A percentile compares a stretch with the other conserved stretches of the same genome.
Conservation (phyloP, 306 rosid genomes). For the Rubus parviflorus region DNA sequence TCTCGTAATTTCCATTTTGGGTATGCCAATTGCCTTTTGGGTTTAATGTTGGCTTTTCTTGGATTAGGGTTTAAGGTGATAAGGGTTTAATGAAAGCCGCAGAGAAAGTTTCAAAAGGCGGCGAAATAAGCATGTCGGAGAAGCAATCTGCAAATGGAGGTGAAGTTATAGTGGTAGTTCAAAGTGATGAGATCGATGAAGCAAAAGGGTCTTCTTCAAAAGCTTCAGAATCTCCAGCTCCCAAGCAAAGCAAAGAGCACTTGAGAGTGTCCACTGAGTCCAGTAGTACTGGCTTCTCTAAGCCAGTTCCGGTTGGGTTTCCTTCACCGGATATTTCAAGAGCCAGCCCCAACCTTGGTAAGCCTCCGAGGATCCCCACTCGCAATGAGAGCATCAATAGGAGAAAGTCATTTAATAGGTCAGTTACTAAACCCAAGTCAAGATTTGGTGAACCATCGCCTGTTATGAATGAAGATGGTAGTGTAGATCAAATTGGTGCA, state of each 20-base stretch:
- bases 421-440: conserved; percentile 74
- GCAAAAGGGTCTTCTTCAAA: conserved; percentile 32
- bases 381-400: conserved; percentile 34
- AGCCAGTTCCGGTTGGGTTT: conserved; percentile 43
- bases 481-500: conserved; percentile 35
- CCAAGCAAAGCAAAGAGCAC: conserved; percentile 26
- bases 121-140: conserved; percentile 56
- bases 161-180: conserved; percentile 54
- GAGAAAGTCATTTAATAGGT: conserved; percentile 55
- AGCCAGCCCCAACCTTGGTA: conserved; percentile 49
- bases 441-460: conserved; percentile 71
- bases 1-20: background rate
- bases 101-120: conserved; percentile 28
- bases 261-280: conserved; percentile 24
- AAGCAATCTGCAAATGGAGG: conserved; percentile 42
- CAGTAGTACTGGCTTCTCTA: conserved; percentile 4
- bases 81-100: conserved; percentile 44
- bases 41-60: background rate
- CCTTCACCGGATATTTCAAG: conserved; percentile 52
- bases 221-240: conserved; percentile 20
- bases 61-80: conserved; percentile 8
- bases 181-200: conserved; percentile 33
- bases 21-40: background rate
- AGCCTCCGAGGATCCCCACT: conserved; percentile 55
- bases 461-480: conserved; percentile 46